Evolutionary conservation across 2,329 filamentous ascomycete species (phyloP).

Genomic region (Nemania diffusa): DNA sequence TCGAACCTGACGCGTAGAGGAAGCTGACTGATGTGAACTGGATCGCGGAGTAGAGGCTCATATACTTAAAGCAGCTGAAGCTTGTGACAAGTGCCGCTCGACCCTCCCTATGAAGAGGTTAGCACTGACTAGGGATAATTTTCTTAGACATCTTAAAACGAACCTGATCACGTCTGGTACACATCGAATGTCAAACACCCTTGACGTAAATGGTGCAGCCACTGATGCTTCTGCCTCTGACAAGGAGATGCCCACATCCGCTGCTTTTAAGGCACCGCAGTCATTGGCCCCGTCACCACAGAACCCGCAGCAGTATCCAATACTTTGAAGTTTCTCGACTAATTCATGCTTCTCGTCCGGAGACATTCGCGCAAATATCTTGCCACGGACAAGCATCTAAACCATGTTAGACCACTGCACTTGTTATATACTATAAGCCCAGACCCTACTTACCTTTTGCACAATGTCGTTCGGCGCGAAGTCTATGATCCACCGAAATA

Average conservation of each 20-base stretch:
- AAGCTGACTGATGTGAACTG: constrained; percentile 98
- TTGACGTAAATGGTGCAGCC: constrained; percentile 95
- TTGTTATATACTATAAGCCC: not conserved
- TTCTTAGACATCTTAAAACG: constrained; percentile 35
- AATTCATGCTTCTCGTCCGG: constrained; percentile 98
- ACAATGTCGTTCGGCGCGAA: constrained; percentile 85
- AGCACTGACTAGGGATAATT: constrained; percentile 9
- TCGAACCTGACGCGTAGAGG: constrained; percentile 91
- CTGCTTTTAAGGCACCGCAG: constrained; percentile 94
- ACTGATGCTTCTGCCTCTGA: constrained; percentile 98
- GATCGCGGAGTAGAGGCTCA: constrained; percentile 99
- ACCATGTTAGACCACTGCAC: constrained; percentile 27
- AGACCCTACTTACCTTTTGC: constrained; percentile 63
- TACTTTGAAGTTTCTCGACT: constrained; percentile 94
- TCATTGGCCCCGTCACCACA: constrained; percentile 98
- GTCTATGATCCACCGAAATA: constrained; percentile 96
- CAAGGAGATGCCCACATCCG: constrained; percentile 95
- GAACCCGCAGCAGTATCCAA: constrained; percentile 95
- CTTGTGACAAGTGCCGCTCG: constrained; percentile 95
- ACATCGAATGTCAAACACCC: constrained; percentile 95
- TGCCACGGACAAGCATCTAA: constrained; percentile 88
- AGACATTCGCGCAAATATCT: constrained; percentile 98
- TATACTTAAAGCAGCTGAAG: constrained; percentile 99
- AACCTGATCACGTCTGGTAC: constrained; percentile 90
- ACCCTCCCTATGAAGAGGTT: constrained; percentile 72